Conservation (phyloP, 768 basidiomycete genomes). For the Mrakia gelida region DNA sequence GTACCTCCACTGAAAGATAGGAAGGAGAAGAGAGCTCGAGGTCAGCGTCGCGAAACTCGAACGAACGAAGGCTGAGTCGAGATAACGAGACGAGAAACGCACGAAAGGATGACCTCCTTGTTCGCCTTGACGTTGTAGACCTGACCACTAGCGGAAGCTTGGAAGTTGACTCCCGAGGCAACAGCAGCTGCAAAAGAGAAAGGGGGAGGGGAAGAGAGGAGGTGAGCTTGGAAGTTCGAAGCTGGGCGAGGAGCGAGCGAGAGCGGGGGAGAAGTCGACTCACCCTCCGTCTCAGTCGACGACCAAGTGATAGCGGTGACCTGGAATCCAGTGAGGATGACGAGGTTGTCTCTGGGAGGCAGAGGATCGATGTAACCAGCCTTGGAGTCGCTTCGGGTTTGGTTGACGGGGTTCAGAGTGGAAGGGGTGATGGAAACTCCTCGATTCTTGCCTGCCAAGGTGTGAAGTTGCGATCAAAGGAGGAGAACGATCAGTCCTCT, state of each 20-base stretch:
- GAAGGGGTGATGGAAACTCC: constrained; percentile 54
- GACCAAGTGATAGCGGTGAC: constrained; percentile 45
- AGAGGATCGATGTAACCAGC: constrained; percentile 64
- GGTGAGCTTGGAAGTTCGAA: not conserved
- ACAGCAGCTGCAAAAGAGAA: constrained; percentile 39
- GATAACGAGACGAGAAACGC: constrained; percentile 23
- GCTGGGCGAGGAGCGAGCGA: not conserved
- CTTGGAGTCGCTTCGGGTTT: constrained; percentile 61
- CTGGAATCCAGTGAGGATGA: constrained; percentile 59
- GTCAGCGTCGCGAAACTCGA: not conserved
- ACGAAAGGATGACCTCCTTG: constrained; percentile 57
- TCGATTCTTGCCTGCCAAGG: constrained; percentile 26
- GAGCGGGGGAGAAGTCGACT: too few relatives aligned
- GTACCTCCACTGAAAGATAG: constrained; percentile 46
- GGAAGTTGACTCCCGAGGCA: constrained; percentile 55
- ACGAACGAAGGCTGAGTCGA: not conserved
- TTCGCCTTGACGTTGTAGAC: constrained; percentile 52
- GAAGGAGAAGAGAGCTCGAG: not conserved
- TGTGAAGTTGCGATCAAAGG: not conserved
- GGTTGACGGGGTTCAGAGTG: constrained; percentile 61
- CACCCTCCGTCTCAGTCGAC: constrained; percentile 36
- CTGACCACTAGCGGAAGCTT: constrained; percentile 41
- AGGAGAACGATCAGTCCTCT: too few relatives aligned
- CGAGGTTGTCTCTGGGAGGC: constrained; percentile 41
- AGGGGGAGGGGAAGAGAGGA: not conserved